Percentiles rank a stretch among this genome's conserved stretches.
phyloP scores from a whole-genome alignment of 495 filamentous ascomycete species.

The Bathelium albidoporum region DNA sequence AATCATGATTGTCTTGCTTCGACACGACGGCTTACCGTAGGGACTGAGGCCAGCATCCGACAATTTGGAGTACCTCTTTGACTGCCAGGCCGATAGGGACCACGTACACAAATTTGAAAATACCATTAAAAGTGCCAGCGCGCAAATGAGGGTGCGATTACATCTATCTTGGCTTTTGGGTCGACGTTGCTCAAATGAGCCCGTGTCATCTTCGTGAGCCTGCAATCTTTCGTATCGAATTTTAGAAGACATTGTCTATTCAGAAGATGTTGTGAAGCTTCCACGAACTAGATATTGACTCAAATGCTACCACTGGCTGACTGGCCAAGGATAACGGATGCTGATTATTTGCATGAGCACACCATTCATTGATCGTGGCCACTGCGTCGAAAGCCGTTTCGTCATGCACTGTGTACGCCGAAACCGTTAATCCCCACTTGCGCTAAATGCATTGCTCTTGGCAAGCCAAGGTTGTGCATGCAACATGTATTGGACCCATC shows the following conservation, averaged over 20 bases:
- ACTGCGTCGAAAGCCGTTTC: background rate
- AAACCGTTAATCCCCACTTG: background rate
- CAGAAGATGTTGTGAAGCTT: background rate
- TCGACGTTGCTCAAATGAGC: background rate
- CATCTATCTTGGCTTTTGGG: background rate
- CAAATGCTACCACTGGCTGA: background rate
- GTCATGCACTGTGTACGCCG: background rate
- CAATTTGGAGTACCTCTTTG: background rate
- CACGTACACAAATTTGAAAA: background rate
- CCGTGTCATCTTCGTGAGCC: background rate
- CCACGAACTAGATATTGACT: background rate
- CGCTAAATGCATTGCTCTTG: background rate
- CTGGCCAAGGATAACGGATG: background rate
- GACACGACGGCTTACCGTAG: background rate
- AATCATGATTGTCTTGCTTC: background rate
- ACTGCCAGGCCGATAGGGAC: background rate
- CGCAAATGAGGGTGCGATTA: background rate
- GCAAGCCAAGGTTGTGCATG: background rate
- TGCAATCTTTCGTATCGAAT: background rate
- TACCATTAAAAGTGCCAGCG: background rate
- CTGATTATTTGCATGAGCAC: background rate
- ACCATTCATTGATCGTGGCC: background rate
- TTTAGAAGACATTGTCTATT: background rate
- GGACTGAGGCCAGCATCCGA: background rate
- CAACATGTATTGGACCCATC: background rate